phyloP scores from a whole-genome alignment of 2,329 filamentous ascomycete species.

The Pyrenophora graminea region DNA sequence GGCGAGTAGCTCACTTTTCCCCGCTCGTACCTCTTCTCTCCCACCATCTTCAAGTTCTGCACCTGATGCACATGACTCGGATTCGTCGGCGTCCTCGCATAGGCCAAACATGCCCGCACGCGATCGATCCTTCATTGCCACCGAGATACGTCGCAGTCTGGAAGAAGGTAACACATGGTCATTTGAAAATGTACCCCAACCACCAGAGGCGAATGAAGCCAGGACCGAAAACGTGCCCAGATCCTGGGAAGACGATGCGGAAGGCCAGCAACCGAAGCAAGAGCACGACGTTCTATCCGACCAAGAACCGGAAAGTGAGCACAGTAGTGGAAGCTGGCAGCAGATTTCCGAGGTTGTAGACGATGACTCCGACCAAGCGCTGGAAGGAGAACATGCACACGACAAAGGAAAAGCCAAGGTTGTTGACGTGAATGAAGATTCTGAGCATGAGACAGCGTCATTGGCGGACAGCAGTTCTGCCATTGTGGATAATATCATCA shows the following conservation, averaged over 20 bases:
- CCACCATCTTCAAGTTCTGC: constrained; percentile 2
- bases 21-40: constrained; percentile 23
- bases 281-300: constrained; percentile 21
- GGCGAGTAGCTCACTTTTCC: constrained; percentile 12
- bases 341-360: constrained; percentile 40
- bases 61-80: constrained; percentile 6
- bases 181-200: constrained; percentile 30
- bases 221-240: constrained; percentile 18
- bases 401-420: constrained; percentile 38
- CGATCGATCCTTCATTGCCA: constrained; percentile 52
- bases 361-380: constrained; percentile 32
- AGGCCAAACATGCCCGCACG: constrained; percentile 55
- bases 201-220: constrained; percentile 5
- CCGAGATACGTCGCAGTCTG: constrained; percentile 53
- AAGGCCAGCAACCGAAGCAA: constrained; percentile 1
- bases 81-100: constrained; percentile 21
- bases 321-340: constrained; percentile 49
- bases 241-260: constrained; percentile 34
- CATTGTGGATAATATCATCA: constrained; percentile 6
- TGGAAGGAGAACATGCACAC: constrained; percentile 26
- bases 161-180: constrained; percentile 50
- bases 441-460: constrained; percentile 1
- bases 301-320: constrained; percentile 41
- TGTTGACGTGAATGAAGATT: constrained; percentile 8
- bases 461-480: constrained; percentile 4